Conservation (phyloP, 495 filamentous ascomycete species). For the Podospora conica region DNA sequence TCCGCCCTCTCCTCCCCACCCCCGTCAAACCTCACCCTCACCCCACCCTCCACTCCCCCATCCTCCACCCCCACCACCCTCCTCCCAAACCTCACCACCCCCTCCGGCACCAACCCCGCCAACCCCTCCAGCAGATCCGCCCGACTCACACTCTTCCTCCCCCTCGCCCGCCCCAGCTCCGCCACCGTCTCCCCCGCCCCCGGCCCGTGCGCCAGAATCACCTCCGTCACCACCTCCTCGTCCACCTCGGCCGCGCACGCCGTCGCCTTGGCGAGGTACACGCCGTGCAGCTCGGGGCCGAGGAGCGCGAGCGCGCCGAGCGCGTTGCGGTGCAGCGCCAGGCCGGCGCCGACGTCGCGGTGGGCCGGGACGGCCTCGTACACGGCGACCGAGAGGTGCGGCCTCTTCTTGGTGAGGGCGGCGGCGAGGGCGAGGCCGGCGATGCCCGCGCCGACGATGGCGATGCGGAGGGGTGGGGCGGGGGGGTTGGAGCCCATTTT, state of each 20-base stretch:
- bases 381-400: constrained; percentile 27
- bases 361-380: constrained; percentile 29
- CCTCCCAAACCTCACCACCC: constrained; percentile 27
- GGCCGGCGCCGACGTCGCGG: constrained; percentile 34
- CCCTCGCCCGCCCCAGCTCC: constrained; percentile 35
- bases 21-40: constrained; percentile 32
- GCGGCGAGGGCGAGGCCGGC: constrained; percentile 32
- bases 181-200: constrained; percentile 28
- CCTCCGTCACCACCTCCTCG: constrained; percentile 30
- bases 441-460: constrained; percentile 35
- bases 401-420: constrained; percentile 23
- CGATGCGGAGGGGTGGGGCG: constrained; percentile 20
- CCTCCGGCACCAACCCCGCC: constrained; percentile 24
- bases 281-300: constrained; percentile 27
- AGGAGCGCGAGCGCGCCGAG: constrained; percentile 32
- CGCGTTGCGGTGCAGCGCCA: constrained; percentile 35
- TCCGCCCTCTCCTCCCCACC: constrained; percentile 25
- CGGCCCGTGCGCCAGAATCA: constrained; percentile 30
- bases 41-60: constrained; percentile 10
- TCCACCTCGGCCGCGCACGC: constrained; percentile 26
- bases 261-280: constrained; percentile 32
- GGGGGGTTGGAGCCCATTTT: constrained; percentile 11
- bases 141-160: constrained; percentile 33
- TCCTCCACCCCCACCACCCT: constrained; percentile 22
- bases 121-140: constrained; percentile 32